Conservation (phyloP, 2,329 filamentous ascomycete genomes). For the Fusarium burgessii region DNA sequence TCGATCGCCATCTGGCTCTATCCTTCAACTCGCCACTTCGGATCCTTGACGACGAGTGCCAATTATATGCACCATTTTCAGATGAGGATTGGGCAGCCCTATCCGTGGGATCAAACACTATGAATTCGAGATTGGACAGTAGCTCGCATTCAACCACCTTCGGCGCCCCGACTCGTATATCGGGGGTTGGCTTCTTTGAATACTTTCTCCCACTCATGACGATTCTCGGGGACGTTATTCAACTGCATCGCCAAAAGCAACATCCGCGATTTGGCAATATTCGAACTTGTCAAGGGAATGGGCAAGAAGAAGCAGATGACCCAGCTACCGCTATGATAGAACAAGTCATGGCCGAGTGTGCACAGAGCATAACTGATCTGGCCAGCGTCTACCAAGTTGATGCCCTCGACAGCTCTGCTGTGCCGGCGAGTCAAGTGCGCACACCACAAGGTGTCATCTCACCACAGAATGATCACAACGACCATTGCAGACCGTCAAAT, state of each 20-base stretch:
- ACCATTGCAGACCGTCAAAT: not conserved
- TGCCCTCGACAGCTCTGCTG: not conserved
- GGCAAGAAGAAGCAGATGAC: not conserved
- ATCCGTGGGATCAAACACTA: accelerated
- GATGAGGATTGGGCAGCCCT: not conserved
- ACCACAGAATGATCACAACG: not conserved
- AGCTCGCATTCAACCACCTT: not conserved
- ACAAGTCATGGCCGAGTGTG: not conserved
- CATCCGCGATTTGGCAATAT: conserved; percentile 1
- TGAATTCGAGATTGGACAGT: accelerated
- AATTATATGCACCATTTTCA: not conserved
- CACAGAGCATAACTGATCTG: not conserved
- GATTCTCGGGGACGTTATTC: not conserved
- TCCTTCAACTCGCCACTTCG: not conserved
- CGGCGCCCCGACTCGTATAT: not conserved
- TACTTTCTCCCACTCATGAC: conserved; percentile 3
- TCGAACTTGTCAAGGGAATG: not conserved
- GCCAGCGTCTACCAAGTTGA: not conserved
- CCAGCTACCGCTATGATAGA: not conserved
- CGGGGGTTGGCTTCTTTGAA: not conserved
- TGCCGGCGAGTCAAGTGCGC: not conserved
- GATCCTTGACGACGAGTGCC: not conserved
- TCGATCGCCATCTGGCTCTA: not conserved
- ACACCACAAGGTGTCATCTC: not conserved
- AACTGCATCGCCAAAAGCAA: not conserved